Percentiles rank a stretch among this genome's conserved stretches.
phyloP scores from a whole-genome alignment of 306 rosid genomes.

The Dryas alaskensis region DNA sequence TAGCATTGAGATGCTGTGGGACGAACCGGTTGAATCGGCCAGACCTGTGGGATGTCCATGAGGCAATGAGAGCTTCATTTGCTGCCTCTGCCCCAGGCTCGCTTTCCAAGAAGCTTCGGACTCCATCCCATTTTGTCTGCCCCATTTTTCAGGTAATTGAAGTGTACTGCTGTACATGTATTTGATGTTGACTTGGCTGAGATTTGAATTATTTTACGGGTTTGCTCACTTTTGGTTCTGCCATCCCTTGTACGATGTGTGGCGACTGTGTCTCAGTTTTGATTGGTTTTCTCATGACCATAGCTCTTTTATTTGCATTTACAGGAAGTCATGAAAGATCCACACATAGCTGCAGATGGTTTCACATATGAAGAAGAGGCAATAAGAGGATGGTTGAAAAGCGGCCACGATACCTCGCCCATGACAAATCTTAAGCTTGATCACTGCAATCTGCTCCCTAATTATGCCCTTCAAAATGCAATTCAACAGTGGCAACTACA shows the following conservation, averaged over 20 bases:
- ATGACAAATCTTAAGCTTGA: conserved; percentile 95
- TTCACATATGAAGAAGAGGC: conserved; percentile 93
- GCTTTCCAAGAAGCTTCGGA: conserved; percentile 59
- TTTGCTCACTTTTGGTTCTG: background rate
- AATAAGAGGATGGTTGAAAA: conserved; percentile 82
- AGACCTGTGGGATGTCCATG: conserved; percentile 70
- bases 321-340: conserved; percentile 92
- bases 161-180: background rate
- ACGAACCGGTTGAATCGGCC: conserved; percentile 46
- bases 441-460: conserved; percentile 79
- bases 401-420: conserved; percentile 88
- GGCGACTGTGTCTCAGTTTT: background rate
- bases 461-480: conserved; percentile 80
- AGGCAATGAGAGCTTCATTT: conserved; percentile 60
- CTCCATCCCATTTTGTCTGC: conserved; percentile 89
- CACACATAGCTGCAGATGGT: conserved; percentile 94
- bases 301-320: conserved; percentile 28
- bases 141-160: conserved; percentile 84
- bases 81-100: conserved; percentile 36
- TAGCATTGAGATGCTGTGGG: conserved; percentile 79
- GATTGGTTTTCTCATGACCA: conserved; percentile 1
- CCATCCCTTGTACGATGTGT: background rate
- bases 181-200: background rate
- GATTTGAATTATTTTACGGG: background rate
- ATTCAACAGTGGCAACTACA: conserved; percentile 90